Evolutionary conservation across 352 stramenopile species (phyloP).

Genomic region (Globisporangium takayamanum): DNA sequence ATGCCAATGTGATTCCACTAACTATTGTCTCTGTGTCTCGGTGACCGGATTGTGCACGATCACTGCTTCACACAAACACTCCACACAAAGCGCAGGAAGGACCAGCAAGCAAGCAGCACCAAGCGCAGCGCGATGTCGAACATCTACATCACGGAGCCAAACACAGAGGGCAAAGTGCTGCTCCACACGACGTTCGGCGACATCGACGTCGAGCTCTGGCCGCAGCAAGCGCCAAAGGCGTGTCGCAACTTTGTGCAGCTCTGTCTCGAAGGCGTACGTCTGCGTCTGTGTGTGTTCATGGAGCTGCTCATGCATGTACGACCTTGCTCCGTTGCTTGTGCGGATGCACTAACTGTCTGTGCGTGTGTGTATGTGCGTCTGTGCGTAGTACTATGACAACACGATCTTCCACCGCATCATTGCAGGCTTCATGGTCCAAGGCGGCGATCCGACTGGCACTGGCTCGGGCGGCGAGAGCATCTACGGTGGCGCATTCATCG

Average conservation of each 20-base stretch:
- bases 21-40: too few relatives aligned
- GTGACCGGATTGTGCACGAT: too few relatives aligned
- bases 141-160: conserved; percentile 96
- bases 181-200: conserved; percentile 96
- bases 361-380: conserved; percentile 3
- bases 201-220: conserved; percentile 96
- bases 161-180: conserved; percentile 94
- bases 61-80: too few relatives aligned
- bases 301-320: too few relatives aligned
- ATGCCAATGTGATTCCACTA: not conserved
- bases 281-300: not conserved
- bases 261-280: conserved; percentile 69
- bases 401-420: conserved; percentile 96
- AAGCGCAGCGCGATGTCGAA: conserved; percentile 82
- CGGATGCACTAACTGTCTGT: not conserved
- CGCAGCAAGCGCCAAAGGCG: conserved; percentile 93
- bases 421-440: conserved; percentile 94
- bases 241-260: conserved; percentile 93
- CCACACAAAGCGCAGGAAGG: too few relatives aligned
- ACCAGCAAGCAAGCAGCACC: not conserved
- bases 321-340: not conserved
- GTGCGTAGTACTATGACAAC: conserved; percentile 90
- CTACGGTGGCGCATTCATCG: conserved; percentile 70
- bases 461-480: conserved; percentile 81
- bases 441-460: conserved; percentile 87